A percentile compares a stretch with the other conserved stretches of the same genome.
Evolutionary conservation across 1,284 basidiomycete genomes (phyloP).

Genomic region (Boletus hoseneyae): DNA sequence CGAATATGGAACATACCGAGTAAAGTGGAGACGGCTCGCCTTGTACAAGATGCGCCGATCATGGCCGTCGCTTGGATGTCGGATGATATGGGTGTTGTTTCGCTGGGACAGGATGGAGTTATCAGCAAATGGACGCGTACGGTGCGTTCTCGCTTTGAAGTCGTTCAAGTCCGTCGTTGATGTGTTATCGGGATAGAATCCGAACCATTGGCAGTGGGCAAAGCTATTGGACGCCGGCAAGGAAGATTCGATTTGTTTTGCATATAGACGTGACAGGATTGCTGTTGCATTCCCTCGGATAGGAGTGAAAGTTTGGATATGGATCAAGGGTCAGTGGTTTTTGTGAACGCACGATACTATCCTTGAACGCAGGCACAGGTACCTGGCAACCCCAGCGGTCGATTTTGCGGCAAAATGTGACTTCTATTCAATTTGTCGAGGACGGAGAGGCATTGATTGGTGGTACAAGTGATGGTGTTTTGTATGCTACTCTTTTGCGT

Average conservation of each 20-base stretch:
- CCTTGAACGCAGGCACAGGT: conserved; percentile 33
- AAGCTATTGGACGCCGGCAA: conserved; percentile 48
- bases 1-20: conserved; percentile 46
- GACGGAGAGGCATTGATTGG: conserved; percentile 61
- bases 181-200: conserved; percentile 33
- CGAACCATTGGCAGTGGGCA: conserved; percentile 55
- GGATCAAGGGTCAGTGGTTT: conserved; percentile 46
- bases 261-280: conserved; percentile 52
- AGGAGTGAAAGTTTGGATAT: conserved; percentile 65
- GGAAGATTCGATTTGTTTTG: conserved; percentile 49
- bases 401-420: conserved; percentile 58
- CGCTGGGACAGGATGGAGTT: conserved; percentile 52
- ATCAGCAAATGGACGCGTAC: conserved; percentile 56
- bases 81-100: conserved; percentile 50
- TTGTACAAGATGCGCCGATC: conserved; percentile 41
- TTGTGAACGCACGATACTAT: neutral
- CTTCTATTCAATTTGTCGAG: conserved; percentile 56
- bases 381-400: conserved; percentile 58
- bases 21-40: conserved; percentile 32
- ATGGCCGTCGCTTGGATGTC: conserved; percentile 55
- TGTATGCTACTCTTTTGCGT: conserved; percentile 36
- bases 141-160: conserved; percentile 35
- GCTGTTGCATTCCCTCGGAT: conserved; percentile 55
- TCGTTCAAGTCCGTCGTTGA: neutral
- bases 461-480: conserved; percentile 61